A percentile compares a stretch with the other conserved stretches of the same genome.
Conservation (phyloP, 371 early-diverging fungal genomes). For the Actinomucor elegans region DNA sequence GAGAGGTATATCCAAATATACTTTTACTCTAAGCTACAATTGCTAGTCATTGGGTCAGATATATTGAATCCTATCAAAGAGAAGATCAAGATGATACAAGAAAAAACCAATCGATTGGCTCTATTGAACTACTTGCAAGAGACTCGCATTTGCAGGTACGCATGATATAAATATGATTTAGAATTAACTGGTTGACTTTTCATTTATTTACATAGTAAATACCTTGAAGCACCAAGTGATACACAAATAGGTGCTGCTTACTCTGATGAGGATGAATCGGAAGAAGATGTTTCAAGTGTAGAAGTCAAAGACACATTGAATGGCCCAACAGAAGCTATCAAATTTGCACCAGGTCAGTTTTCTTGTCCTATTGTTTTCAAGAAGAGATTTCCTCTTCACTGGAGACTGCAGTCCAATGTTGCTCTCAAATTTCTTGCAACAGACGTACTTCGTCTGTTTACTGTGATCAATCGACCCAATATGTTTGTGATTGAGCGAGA, state of each 20-base stretch:
- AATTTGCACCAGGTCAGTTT: conserved; percentile 65
- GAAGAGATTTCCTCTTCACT: conserved; percentile 71
- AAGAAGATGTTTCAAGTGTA: conserved; percentile 36
- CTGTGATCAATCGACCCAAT: conserved; percentile 70
- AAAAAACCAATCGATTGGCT: conserved; percentile 68
- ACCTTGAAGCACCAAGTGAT: conserved; percentile 51
- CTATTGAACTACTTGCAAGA: conserved; percentile 67
- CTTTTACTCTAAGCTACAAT: conserved; percentile 66
- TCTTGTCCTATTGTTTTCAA: conserved; percentile 69
- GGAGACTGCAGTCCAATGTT: conserved; percentile 68
- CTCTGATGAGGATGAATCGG: conserved; percentile 40
- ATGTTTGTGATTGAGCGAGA: conserved; percentile 72
- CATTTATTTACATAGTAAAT: conserved; percentile 61
- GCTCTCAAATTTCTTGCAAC: conserved; percentile 65
- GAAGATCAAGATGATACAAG: conserved; percentile 52
- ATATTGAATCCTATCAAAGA: conserved; percentile 56
- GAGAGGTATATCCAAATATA: conserved; percentile 59
- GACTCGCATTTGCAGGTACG: conserved; percentile 66
- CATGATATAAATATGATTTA: no score
- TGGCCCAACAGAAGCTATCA: not conserved
- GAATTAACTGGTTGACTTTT: no score
- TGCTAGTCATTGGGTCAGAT: conserved; percentile 37
- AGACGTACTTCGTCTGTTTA: conserved; percentile 58
- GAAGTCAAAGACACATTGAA: conserved; percentile 17
- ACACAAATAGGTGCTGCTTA: conserved; percentile 21